Evolutionary conservation across 169 alveolate genomes (phyloP).

Genomic region (Pseudocohnilembus persalinus): DNA sequence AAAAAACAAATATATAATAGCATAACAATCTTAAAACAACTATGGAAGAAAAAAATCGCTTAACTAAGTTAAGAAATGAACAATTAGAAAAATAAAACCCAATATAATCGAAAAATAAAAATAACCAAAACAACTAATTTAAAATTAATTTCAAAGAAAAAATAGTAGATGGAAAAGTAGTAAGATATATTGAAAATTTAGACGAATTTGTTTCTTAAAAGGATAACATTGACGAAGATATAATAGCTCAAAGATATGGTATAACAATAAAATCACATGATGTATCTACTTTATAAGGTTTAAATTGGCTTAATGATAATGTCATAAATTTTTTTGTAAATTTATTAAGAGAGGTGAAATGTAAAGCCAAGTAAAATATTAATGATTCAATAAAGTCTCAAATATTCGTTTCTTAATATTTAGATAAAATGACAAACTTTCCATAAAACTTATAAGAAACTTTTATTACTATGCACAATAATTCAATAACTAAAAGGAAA

Average conservation of each 20-base stretch:
- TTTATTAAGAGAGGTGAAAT: background rate
- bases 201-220: background rate
- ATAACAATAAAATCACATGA: background rate
- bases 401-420: too few relatives aligned
- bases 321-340: background rate
- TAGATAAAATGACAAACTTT: background rate
- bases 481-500: background rate
- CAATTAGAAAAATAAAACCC: background rate
- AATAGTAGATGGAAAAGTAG: background rate
- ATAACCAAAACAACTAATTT: too few relatives aligned
- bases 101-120: too few relatives aligned
- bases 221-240: background rate
- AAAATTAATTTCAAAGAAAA: too few relatives aligned
- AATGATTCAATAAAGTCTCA: background rate
- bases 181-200: background rate
- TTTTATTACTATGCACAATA: too few relatives aligned
- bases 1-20: too few relatives aligned
- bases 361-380: background rate
- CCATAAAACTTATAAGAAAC: background rate
- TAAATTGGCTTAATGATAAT: background rate
- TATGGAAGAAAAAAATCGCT: too few relatives aligned
- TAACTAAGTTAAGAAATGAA: too few relatives aligned
- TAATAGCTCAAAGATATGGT: background rate
- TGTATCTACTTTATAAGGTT: background rate
- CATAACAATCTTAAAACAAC: too few relatives aligned